Conservation (phyloP, 148 eudicot species). For the Silene latifolia region DNA sequence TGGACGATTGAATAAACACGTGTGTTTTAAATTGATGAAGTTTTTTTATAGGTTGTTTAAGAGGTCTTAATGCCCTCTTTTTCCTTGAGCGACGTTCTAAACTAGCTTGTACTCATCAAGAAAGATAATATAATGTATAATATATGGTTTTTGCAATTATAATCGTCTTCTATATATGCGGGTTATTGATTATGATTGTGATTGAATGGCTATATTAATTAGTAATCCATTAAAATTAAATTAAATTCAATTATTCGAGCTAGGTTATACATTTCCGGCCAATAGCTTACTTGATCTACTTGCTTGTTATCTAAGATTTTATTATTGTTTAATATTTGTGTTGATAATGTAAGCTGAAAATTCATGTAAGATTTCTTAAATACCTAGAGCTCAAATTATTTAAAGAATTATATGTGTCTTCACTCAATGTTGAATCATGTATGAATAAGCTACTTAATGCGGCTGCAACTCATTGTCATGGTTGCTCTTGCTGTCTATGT, state of each 20-base stretch:
- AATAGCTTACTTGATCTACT: neutral
- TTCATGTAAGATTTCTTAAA: neutral
- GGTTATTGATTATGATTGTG: neutral
- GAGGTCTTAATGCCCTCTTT: neutral
- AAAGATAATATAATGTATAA: constrained; percentile 1
- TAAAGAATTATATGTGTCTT: neutral
- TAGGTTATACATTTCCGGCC: constrained; percentile 9
- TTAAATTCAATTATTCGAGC: neutral
- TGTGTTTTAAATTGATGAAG: neutral
- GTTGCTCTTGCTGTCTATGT: neutral
- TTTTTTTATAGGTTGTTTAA: neutral
- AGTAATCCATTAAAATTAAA: too few species aligned
- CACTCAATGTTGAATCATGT: neutral
- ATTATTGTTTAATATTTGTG: neutral
- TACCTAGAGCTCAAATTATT: neutral
- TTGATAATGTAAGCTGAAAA: constrained; percentile 5
- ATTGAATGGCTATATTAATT: too few species aligned
- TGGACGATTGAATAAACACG: neutral
- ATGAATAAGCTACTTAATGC: constrained; percentile 6
- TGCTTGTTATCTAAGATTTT: neutral
- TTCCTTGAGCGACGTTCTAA: neutral
- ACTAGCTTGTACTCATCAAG: constrained; percentile 10
- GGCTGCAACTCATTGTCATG: constrained; percentile 10
- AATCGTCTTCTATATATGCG: neutral
- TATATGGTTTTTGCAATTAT: neutral